phyloP scores from a whole-genome alignment of 352 stramenopile genomes.

The Phytopythium sindhum region DNA sequence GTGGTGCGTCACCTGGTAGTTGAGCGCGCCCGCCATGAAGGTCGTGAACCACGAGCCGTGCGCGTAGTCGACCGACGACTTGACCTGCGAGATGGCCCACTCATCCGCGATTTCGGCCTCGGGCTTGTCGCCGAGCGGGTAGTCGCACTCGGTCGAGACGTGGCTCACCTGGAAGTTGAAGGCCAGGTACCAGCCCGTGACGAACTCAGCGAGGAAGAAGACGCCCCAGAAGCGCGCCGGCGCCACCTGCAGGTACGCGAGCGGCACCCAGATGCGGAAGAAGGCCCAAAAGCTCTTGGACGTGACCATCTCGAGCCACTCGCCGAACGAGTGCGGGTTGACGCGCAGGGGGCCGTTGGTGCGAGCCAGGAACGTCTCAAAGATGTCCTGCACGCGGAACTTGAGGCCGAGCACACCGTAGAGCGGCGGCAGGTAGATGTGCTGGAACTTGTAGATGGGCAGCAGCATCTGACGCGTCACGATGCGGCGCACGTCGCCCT shows the following conservation, averaged over 20 bases:
- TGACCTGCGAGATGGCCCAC: conserved; percentile 93
- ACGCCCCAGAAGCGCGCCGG: conserved; percentile 64
- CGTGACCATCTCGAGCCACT: conserved; percentile 82
- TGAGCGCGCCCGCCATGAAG: conserved; percentile 94
- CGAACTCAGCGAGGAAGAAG: conserved; percentile 87
- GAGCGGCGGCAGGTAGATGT: conserved; percentile 91
- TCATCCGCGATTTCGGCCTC: conserved; percentile 74
- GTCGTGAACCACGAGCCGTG: conserved; percentile 80
- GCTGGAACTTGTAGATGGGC: conserved; percentile 90
- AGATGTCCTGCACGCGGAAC: conserved; percentile 91
- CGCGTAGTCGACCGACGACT: conserved; percentile 93
- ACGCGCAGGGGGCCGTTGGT: conserved; percentile 90
- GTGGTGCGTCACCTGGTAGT: conserved; percentile 96
- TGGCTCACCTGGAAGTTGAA: conserved; percentile 94
- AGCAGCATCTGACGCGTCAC: conserved; percentile 83
- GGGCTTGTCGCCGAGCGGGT: conserved; percentile 72
- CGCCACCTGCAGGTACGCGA: conserved; percentile 67
- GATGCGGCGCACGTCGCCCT: conserved; percentile 83
- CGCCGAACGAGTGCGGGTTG: conserved; percentile 79
- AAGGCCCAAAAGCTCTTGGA: conserved; percentile 89
- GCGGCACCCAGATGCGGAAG: conserved; percentile 88
- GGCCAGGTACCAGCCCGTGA: conserved; percentile 91
- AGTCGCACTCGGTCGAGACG: conserved; percentile 89
- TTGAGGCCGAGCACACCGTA: conserved; percentile 94
- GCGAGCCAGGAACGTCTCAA: conserved; percentile 83